Evolutionary conservation across 306 rosid genomes (phyloP).

Genomic region (Aeschynomene evenia): DNA sequence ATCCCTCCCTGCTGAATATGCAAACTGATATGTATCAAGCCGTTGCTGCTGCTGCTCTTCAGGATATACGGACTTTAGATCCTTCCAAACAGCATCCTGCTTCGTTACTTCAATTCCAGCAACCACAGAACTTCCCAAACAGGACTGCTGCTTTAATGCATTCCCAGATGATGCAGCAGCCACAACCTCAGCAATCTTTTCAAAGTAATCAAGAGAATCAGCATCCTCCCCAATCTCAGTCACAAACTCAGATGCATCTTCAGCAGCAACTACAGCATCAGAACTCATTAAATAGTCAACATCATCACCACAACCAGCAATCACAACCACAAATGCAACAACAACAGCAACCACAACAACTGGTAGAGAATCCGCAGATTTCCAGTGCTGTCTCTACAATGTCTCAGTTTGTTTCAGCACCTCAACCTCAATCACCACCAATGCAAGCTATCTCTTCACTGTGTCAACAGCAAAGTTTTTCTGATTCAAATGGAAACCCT

Average conservation of each 20-base stretch:
- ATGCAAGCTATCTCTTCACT: conserved; percentile 62
- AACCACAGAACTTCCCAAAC: conserved; percentile 59
- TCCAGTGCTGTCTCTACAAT: conserved; percentile 56
- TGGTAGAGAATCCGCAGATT: conserved; percentile 67
- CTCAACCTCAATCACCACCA: conserved; percentile 67
- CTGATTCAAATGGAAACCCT: conserved; percentile 71
- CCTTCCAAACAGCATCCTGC: conserved; percentile 65
- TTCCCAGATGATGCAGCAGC: conserved; percentile 75
- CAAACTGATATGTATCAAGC: conserved; percentile 88
- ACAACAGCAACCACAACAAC: conserved; percentile 54
- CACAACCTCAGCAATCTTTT: conserved; percentile 70
- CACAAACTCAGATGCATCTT: conserved; percentile 52
- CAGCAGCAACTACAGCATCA: conserved; percentile 67
- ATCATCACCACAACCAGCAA: conserved; percentile 36
- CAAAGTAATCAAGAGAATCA: conserved; percentile 62
- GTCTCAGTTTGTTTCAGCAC: conserved; percentile 67
- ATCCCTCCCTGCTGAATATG: conserved; percentile 74
- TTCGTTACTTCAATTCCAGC: conserved; percentile 83
- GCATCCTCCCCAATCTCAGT: conserved; percentile 52
- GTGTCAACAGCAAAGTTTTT: conserved; percentile 75
- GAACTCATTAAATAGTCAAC: conserved; percentile 56
- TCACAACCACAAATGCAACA: conserved; percentile 31
- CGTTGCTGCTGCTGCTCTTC: conserved; percentile 90
- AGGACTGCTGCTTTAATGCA: conserved; percentile 69
- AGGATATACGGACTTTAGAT: conserved; percentile 77